Evolutionary conservation across 139 green algal genomes (phyloP).

Genomic region (Tetraselmis chui): DNA sequence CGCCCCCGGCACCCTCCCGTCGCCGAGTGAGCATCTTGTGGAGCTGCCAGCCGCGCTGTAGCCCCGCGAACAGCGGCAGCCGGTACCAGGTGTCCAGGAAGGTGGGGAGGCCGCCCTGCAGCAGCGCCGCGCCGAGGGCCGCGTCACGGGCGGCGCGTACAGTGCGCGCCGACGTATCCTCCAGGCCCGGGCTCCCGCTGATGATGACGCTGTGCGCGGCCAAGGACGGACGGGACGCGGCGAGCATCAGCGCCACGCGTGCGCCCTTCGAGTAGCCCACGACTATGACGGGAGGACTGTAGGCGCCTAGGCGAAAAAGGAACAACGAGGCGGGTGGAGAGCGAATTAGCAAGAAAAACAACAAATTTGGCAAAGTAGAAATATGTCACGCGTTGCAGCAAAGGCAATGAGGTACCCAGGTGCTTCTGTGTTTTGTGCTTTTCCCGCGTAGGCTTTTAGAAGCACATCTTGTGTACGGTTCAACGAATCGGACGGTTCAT

Average conservation of each 20-base stretch:
- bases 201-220: constrained; percentile 32
- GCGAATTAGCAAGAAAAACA: too few species aligned
- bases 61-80: constrained; percentile 49
- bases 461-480: too few species aligned
- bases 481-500: too few species aligned
- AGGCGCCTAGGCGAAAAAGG: too few species aligned
- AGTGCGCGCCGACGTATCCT: constrained; percentile 24
- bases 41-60: constrained; percentile 32
- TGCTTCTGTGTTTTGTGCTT: too few species aligned
- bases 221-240: constrained; percentile 3
- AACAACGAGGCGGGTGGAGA: too few species aligned
- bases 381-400: too few species aligned
- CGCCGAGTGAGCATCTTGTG: background rate
- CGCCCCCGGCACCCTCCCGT: background rate
- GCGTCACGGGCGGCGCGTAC: constrained; percentile 39
- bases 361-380: too few species aligned
- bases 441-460: too few species aligned
- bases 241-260: constrained; percentile 53
- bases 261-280: constrained; percentile 81
- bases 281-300: constrained; percentile 24
- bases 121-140: constrained; percentile 33
- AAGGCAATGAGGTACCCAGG: too few species aligned
- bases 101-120: constrained; percentile 13
- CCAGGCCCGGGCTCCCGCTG: constrained; percentile 3
- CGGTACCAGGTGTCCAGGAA: constrained; percentile 75